Evolutionary conservation across 2,329 filamentous ascomycete genomes (phyloP), one percentile per base, ranked within the genome.

Genomic region (Clarireedia monteithiana): DNA sequence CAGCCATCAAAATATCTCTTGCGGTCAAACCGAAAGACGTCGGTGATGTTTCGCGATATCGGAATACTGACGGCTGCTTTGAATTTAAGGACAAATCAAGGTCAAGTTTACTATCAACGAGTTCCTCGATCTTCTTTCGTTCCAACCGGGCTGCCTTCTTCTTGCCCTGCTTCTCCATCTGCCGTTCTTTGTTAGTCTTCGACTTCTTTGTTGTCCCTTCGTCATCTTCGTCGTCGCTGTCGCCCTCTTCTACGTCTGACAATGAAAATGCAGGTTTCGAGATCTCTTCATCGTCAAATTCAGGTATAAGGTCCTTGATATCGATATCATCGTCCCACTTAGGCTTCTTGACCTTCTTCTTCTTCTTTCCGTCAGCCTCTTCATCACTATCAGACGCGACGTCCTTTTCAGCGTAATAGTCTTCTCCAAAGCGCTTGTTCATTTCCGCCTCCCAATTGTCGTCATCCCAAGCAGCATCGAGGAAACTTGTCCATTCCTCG

Each of bases 301-400:
- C 89, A 1, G 90, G 91, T 27, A 96, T 75, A 50, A 96, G 79
- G 70, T 96, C 92, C 59, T 88, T 90, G 74, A 99, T 97, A 68
- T 97, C 91, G 65, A 99, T 96, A 69, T 99, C 94, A 67, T 97
- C 91, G 65, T 96, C 89, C 87, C 92, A 99, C 60, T 84, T 88
- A 9, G 89, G 90, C 74, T 95, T 95, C 77, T 89, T 90, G 9
- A 80, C 73, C 61, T 78, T 78, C 67, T 79, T 85, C 62, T 82
- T 84, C 52, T 55, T 61, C 20, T 52, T 53, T 49, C 73, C 77
- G n/a, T 69, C 74, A 6, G 72, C 77, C 3, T 70, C 73, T 6
- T 78, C 81, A n/a, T 77, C 74, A 15, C 84, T 86, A 1, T 80
- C 77, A 24, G 86, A 82, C 17, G 80, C 86, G 61, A 74, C 78